Base-by-base conservation (phyloP, 768 basidiomycete species). In the Rhizopogon vinicolor region DNA sequence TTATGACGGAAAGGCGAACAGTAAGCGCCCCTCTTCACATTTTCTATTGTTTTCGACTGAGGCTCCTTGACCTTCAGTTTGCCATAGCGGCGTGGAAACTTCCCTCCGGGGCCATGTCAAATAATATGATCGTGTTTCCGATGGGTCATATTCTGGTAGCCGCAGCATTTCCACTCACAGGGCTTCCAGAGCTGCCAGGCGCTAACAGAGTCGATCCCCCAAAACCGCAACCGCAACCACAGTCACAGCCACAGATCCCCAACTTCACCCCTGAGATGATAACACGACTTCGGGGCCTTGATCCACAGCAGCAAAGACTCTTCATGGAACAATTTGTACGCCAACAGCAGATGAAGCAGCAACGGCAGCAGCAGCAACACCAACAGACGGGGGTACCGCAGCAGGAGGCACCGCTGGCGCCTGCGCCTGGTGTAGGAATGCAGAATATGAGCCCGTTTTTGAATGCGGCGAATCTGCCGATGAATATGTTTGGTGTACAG, bases 1-100 rank as follows among this genome's bases (percentile, higher is more conserved):
- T 80, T 9, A 70, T 87, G 57, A 49, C 44, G 0, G 68, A 70
- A 0, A 79, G 74, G 53, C 76, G 72, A 31, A 63, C 78, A 19
- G 85, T 86, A 55, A 50, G 80, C 70, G 37, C 39, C 48, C 25
- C 43, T 46, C n/a, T 7, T n/a, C 7, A 22, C 13, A 2, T 35
- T 43, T 22, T 2, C 8, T 22, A 16, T 22, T 8, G 5, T 37
- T 37, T 37, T 2, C 3, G 5, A 25, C 19, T 22, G 35, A 49
- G 3, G 9, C 12, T 42, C 3, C n/a, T 3, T 41, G 10, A 39
- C 48, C 31, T 28, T 10, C 55, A 84, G 83, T 85, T 74, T 51
- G 81, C 80, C 16, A 68, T 76, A 19, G 73, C 76, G 6, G 73
- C 76, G n/a, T 85, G 84, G 81, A 68, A 66, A 16, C 65, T 72